Percentiles rank a stretch among this genome's conserved stretches.
Evolutionary conservation across 768 basidiomycete genomes (phyloP).

Genomic region (Kwoniella sp.): DNA sequence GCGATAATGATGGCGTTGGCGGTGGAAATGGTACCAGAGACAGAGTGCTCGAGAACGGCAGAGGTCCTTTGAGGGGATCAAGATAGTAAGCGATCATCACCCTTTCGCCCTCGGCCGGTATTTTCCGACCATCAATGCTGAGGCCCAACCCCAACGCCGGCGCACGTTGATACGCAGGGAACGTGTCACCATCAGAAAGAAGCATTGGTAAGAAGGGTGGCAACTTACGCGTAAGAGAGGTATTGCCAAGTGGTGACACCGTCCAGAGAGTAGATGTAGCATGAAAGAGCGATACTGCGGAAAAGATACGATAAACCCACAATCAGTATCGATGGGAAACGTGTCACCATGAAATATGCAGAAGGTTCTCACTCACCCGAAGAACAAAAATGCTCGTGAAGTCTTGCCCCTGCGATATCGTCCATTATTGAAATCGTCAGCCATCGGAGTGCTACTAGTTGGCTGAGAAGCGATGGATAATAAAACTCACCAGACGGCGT

Average conservation of each 20-base stretch:
- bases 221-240: constrained; percentile 63
- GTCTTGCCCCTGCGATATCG: constrained; percentile 57
- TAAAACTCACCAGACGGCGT: constrained; percentile 38
- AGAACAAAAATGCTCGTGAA: constrained; percentile 65
- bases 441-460: too few relatives aligned
- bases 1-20: constrained; percentile 56
- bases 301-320: too few relatives aligned
- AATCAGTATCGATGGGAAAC: too few relatives aligned
- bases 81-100: background rate
- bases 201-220: too few relatives aligned
- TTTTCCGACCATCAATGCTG: background rate
- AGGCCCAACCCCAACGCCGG: too few relatives aligned
- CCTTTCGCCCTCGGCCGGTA: constrained; percentile 1
- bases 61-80: constrained; percentile 52
- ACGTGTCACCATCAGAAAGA: too few relatives aligned
- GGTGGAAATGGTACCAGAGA: constrained; percentile 37
- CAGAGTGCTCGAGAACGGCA: constrained; percentile 42
- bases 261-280: constrained; percentile 77
- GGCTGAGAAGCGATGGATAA: too few relatives aligned
- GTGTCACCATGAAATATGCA: too few relatives aligned
- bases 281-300: constrained; percentile 64
- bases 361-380: constrained; percentile 61
- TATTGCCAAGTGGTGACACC: constrained; percentile 69
- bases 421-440: background rate
- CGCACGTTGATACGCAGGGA: too few relatives aligned